Conservation (phyloP, 2,329 filamentous ascomycete species). For the Alternaria ventricosa region DNA sequence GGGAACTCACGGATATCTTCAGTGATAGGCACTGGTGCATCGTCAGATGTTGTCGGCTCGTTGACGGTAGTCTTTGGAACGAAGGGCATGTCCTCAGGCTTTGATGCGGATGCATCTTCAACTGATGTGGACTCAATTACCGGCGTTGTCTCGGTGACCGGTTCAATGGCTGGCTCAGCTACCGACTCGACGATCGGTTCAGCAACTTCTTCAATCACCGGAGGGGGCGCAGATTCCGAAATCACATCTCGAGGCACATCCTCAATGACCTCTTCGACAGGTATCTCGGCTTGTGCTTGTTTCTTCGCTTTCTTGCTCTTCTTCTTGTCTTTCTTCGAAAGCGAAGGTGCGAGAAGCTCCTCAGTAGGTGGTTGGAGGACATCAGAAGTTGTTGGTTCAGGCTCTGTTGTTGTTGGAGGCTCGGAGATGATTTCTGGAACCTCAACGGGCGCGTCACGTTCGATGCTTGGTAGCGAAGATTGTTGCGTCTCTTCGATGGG, state of each 20-base stretch:
- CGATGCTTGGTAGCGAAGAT: neutral
- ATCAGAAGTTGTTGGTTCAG: constrained; percentile 18
- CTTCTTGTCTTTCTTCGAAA: constrained; percentile 31
- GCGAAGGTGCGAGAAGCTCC: constrained; percentile 11
- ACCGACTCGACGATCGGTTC: neutral
- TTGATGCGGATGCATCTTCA: neutral
- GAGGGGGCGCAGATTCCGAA: neutral
- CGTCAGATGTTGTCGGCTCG: neutral
- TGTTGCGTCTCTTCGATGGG: constrained; percentile 1
- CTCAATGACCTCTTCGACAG: no score
- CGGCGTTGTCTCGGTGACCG: neutral
- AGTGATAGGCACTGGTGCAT: neutral
- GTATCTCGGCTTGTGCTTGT: constrained; percentile 11
- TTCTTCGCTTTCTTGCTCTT: constrained; percentile 35
- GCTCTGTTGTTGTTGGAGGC: neutral
- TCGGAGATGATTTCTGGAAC: constrained; percentile 3
- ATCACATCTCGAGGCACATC: neutral
- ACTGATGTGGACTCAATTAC: neutral
- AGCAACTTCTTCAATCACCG: neutral
- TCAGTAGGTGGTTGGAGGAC: constrained; percentile 3
- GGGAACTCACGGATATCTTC: neutral
- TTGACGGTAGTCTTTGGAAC: neutral
- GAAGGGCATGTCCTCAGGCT: neutral
- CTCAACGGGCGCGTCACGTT: neutral
- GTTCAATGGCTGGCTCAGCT: neutral